Base-by-base conservation (phyloP, 1,139 yeast species). In the Candida labiduridarum region DNA sequence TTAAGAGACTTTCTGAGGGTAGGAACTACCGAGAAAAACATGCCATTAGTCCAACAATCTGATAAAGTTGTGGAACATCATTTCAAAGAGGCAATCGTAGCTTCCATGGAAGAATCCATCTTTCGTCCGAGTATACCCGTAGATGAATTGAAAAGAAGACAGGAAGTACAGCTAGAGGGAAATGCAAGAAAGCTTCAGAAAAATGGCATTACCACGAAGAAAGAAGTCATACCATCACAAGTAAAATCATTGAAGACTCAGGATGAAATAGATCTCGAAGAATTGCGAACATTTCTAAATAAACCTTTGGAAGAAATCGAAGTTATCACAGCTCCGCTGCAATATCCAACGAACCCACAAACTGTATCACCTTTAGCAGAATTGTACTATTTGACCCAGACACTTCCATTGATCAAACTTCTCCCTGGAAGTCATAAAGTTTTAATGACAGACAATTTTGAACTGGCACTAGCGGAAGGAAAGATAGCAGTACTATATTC, bases 401-500 rank as follows among this genome's bases (percentile, higher is more conserved):
- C 97, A 0, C 74, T 90, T 44, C 98, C 97, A 0, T 69, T 92
- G 44, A 84, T 88, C 12, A 90, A 88, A 61, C 71, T 92, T 30
- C 73, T 94, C 33, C 94, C 96, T 0, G 82, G 91, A 31, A 85
- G 96, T 9, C 96, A 91, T 62, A 94, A 94, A 64, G 86, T 89
- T 0, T 73, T 94, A 45, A 84, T 90, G 49, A 89, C 98, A 0
- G 95, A 89, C 46, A 83, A 89, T 52, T 94, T 84, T 68, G 96
- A 90, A 61, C 80, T 88, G 60, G 90, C 96, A 0, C 72, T 92
- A 29, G 79, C 90, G n/a, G 99, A 94, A 64, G 96, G 97, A 8
- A 89, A 92, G 63, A 84, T 94, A 9, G 90, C 96, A 0, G 97
- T 91, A n/a, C 83, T 90, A 14, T 89, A 90, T 60, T 89, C 96